Evolutionary conservation across 2,329 filamentous ascomycete species (phyloP), one percentile per base, ranked within the genome.

Genomic region (Ascochyta lentis): DNA sequence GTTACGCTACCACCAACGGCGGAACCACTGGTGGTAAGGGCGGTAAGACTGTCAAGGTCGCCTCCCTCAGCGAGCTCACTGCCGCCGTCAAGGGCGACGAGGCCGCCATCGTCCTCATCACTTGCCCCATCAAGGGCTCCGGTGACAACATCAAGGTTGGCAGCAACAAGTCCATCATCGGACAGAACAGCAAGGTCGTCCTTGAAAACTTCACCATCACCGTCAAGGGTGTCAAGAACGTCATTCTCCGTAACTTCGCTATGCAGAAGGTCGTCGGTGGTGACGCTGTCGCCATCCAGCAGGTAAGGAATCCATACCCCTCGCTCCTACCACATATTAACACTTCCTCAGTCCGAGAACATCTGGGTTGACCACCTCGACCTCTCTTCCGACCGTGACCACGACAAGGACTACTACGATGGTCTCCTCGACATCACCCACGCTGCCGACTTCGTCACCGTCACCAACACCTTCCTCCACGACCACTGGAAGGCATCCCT

Each of bases 331-430:
- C 31, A 16, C 12, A 27, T 22, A 29, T 29, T 59, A 38, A 59
- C 35, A 34, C 12, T 8, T 9, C 12, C 16, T 10, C 15, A 69
- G 4, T 75, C 79, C 3, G 77, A 69, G 7, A 83, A 83, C 51
- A 77, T 86, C 26, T 90, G 88, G 88, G 77, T 90, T 45, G 87
- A 90, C 76, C 87, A 89, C 77, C 80, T 81, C 70, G 87, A 90
- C 60, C 79, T 90, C 22, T 86, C 82, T 4, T 85, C 84, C 23
- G 82, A 89, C 75, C 68, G 71, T 31, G 77, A 81, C 64, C 78
- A 84, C 69, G 85, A 81, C 78, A 90, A 90, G 77, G 86, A 90
- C 77, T 88, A 83, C 77, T 89, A 88, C 68, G 88, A 90, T 53
- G 87, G 88, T 29, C 81, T 90, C 1, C 75, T 86, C 42, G 88